Base-by-base conservation (phyloP, 805 yeast species). In the Suhomyces sp. region DNA sequence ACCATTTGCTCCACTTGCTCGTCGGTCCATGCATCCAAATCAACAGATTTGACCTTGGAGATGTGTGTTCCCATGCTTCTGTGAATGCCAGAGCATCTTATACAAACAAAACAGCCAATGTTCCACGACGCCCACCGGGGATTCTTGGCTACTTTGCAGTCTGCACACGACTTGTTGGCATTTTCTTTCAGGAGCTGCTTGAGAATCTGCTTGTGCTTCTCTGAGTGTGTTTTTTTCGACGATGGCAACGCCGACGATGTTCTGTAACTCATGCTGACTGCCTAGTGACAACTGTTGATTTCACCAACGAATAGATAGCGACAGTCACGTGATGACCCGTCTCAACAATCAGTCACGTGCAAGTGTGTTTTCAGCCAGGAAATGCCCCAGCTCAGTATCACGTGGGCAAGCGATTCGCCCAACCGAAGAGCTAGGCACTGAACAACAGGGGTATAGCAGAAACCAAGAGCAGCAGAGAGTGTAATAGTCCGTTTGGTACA, bases 51-150 rank as follows among this genome's bases (percentile, higher is more conserved):
- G 48, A 94, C 98, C 64, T 90, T 81, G 27, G 96, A 86, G 46
- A 93, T 90, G 71, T 93, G 99, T 0, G 97, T 92, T 1, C 99
- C 98, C 86, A 93, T 84, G 49, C 93, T 83, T 65, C 98, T 79
- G 68, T 93, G 99, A 57, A 93, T 88, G 1, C 99, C 99, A 1
- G 97, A 92, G 70, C 99, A 93, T 62, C 94, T 80, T 58, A 93
- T 93, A 70, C 99, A 93, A 42, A 93, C 81, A 64, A 94, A 92
- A 52, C 94, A 84, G 23, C 99, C 99, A 50, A 93, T 70, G 61
- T 87, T 91, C 97, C 97, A 93, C 17, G 96, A 86, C 9, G 98
- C 97, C 99, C 99, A 93, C 51, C 98, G 80, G 22, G 99, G 99
- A 69, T 93, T 96, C 35, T 87, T 80, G 12, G 93, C 81, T 0